A percentile compares a stretch with the other conserved stretches of the same genome.
phyloP scores from a whole-genome alignment of 495 filamentous ascomycete species.

The Massariosphaeria phaeospora region DNA sequence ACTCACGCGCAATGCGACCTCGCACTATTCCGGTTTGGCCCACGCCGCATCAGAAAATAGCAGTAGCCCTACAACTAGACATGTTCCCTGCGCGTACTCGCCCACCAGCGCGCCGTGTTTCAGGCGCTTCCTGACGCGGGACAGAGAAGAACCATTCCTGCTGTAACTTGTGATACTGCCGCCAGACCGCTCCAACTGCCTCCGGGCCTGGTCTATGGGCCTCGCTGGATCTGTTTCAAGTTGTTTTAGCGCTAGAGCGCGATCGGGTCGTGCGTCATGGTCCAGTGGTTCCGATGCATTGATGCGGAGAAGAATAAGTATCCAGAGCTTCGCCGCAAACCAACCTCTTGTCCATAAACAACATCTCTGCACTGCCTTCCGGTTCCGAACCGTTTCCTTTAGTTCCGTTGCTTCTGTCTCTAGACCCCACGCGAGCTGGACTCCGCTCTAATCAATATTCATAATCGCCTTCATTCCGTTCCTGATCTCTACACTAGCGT shows the following conservation, averaged over 20 bases:
- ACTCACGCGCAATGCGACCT: constrained; percentile 13
- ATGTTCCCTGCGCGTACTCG: constrained; percentile 21
- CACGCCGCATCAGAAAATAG: constrained; percentile 17
- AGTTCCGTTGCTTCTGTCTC: constrained; percentile 26
- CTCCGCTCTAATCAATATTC: constrained; percentile 33
- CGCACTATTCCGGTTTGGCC: constrained; percentile 2
- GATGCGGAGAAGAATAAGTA: constrained; percentile 28
- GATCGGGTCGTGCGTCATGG: constrained; percentile 14
- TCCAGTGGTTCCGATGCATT: constrained; percentile 27
- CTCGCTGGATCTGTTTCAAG: constrained; percentile 29
- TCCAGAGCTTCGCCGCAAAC: constrained; percentile 32
- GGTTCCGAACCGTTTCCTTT: constrained; percentile 20
- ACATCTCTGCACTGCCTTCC: constrained; percentile 22
- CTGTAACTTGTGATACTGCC: constrained; percentile 25
- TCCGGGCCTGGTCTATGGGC: constrained; percentile 6
- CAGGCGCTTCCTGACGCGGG: constrained; percentile 19
- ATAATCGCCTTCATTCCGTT: constrained; percentile 23
- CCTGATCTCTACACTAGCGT: constrained; percentile 11
- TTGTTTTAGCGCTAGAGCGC: constrained; percentile 25
- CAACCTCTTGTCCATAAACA: constrained; percentile 8
- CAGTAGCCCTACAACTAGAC: background rate
- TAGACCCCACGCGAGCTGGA: constrained; percentile 31
- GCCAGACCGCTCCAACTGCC: constrained; percentile 12
- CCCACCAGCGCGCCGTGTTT: constrained; percentile 23
- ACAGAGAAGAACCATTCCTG: background rate